Evolutionary conservation across 768 basidiomycete species (phyloP), one percentile per base, ranked within the genome.

Genomic region (Leccinum barrowsii): DNA sequence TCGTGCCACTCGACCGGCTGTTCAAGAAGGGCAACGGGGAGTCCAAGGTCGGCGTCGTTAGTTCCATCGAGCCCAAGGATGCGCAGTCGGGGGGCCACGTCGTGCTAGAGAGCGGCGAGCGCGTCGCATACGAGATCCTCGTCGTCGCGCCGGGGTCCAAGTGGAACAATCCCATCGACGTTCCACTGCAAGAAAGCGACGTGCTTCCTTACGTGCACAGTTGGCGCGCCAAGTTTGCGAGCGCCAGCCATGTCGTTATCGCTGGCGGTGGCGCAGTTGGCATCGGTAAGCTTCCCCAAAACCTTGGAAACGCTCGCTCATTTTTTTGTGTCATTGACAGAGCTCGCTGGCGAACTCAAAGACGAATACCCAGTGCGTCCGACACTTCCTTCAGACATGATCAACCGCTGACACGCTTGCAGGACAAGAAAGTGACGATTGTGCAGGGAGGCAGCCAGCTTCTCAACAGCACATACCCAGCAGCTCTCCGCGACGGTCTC

Each of bases 181-280:
- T 86, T 51, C 84, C 83, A 0, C 67, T 74, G 8, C 56, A 62
- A 15, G 67, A 71, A 32, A 53, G 52, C 8, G 70, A 72, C 0
- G 69, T 75, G 2, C 49, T 65, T 10, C 64, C 64, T 17, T 70
- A 80, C 30, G 48, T 76, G 21, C 62, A 52, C 11, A 54, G 62
- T 13, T 74, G 75, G 76, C 67, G 70, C 42, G 47, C 44, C 24
- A 68, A 66, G 28, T 74, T 80, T 58, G 67, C 67, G 12, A 62
- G 68, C 5, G 74, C 78, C 5, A 65, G 68, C 37, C 73, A 74
- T 66, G 76, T 85, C 59, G 74, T 82, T 6, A 63, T 86, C 24
- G 82, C 76, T 1, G 85, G 84, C 24, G 84, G 84, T 37, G 85
- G 85, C 30, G 76, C 83, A 5, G 76, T 86, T 30, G 83, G 80